Evolutionary conservation across 225 moss, liverwort and hornwort genomes (phyloP).

Genomic region (Ulota crispa): DNA sequence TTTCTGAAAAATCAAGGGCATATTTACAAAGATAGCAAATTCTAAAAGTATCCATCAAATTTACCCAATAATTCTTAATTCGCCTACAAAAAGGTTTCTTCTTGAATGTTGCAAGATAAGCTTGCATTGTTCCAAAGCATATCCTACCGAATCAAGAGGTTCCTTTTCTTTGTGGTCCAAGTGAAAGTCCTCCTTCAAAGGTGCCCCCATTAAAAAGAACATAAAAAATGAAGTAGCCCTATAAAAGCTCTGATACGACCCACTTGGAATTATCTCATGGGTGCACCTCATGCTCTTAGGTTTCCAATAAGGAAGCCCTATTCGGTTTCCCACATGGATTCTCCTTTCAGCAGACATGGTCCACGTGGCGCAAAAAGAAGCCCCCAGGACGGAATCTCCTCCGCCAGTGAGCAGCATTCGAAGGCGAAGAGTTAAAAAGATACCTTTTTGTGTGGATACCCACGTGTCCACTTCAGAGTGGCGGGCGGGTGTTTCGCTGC

Average conservation of each 20-base stretch:
- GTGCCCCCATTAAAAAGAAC: not conserved
- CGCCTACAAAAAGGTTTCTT: not conserved
- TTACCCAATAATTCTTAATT: not conserved
- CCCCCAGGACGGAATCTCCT: not conserved
- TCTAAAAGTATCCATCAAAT: too few species aligned
- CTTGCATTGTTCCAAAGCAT: not conserved
- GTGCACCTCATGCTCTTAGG: not conserved
- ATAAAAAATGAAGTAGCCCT: too few species aligned
- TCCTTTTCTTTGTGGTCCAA: conserved; percentile 14
- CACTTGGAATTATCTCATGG: conserved; percentile 17
- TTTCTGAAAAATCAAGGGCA: too few species aligned
- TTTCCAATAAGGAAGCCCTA: not conserved
- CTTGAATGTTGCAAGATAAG: not conserved
- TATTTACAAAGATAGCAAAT: too few species aligned
- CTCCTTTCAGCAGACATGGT: too few species aligned
- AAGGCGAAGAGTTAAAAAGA: not conserved
- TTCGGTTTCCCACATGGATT: not conserved
- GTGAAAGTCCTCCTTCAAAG: not conserved
- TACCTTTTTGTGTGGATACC: not conserved
- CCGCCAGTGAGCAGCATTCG: not conserved
- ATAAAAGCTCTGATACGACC: not conserved
- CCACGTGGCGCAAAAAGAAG: conserved; percentile 19
- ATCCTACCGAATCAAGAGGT: not conserved
- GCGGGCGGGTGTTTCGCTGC: too few species aligned
- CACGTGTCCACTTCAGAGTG: not conserved